Conservation (phyloP, 164 flowering plant species). For the Euptelea pleiosperma region DNA sequence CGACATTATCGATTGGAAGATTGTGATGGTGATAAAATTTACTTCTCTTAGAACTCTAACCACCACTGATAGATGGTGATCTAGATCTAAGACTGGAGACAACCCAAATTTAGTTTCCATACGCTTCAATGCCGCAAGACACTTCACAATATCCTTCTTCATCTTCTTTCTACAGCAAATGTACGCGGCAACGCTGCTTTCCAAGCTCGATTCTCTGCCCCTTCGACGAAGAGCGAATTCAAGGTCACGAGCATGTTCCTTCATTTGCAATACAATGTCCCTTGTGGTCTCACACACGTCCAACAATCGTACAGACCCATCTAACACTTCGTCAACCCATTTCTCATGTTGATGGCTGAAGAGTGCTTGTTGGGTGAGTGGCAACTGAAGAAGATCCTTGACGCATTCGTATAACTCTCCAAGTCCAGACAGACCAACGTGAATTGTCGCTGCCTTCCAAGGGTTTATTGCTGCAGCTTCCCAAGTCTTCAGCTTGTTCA, state of each 20-base stretch:
- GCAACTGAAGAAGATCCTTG: conserved; percentile 23
- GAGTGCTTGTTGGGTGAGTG: conserved; percentile 13
- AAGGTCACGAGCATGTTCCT: conserved; percentile 20
- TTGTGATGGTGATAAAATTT: conserved; percentile 15
- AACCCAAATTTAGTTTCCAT: conserved; percentile 11
- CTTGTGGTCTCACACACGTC: conserved; percentile 25
- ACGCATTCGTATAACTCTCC: conserved; percentile 19
- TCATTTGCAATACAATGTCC: conserved; percentile 21
- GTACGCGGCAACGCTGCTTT: conserved; percentile 11
- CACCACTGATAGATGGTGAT: conserved; percentile 19
- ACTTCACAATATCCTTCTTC: conserved; percentile 24
- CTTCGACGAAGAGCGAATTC: conserved; percentile 30
- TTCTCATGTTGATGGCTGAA: conserved; percentile 9
- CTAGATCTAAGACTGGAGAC: conserved; percentile 5
- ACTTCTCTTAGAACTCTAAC: conserved; percentile 38
- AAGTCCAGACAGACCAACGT: conserved; percentile 9
- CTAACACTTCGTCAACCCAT: conserved; percentile 21
- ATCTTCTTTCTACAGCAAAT: conserved; percentile 24
- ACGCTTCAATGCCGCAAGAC: conserved; percentile 24
- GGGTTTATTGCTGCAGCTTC: conserved; percentile 8
- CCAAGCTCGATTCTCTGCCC: conserved; percentile 8
- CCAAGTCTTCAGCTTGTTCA: conserved; percentile 19
- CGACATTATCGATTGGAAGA: conserved; percentile 32
- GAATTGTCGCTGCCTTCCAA: not conserved
- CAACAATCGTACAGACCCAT: conserved; percentile 28